Evolutionary conservation across 805 yeast species (phyloP), one percentile per base, ranked within the genome.

Genomic region (Candida boleticola): DNA sequence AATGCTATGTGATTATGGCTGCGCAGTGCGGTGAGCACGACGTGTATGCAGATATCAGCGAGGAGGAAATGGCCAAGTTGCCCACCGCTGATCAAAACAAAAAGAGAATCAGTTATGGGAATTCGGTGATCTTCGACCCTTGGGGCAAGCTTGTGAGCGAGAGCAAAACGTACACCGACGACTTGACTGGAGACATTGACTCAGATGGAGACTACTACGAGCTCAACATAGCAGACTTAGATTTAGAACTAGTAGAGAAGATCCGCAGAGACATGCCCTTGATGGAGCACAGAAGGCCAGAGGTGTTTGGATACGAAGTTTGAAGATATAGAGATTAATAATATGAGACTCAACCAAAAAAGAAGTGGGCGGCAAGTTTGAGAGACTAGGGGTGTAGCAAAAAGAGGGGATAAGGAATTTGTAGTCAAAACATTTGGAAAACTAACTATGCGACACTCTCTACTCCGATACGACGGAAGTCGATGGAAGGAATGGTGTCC

Each of bases 1-100:
- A 93, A 62, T 72, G 85, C 45, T 93, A 76, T 59, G 96, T 90
- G 4, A 68, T 92, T 3, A 78, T 89, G 85, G 90, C 97, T 2
- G 95, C 93, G 0, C 96, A 89, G 57, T 79, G 81, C 42, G 97
- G 97, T 2, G 62, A 64, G 31, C 97, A 89, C 58, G 80, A 82
- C 44, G 71, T 79, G 0, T 55, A 58, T 26, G 69, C 73, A 0
- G 77, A 68, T 36, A 36, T 44, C 18, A 38, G 35, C 16, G 36
- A 30, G 10, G 35, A 50, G 7, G 53, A 50, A 4, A 48, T 38
- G 5, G 57, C 45, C 2, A 37, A 43, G 20, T n/a, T 26, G 35
- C 37, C 43, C 36, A 2, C 51, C 52, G 38, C 42, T 13, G 17
- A 66, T 66, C 16, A 47, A 26, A n/a, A 47, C 53, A 30, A 40